These are phyloP conservation scores for Aspergillus transmontanensis DNA, from an alignment of 2,329 filamentous ascomycete genomes.

Conservation along the genomic window DNA sequence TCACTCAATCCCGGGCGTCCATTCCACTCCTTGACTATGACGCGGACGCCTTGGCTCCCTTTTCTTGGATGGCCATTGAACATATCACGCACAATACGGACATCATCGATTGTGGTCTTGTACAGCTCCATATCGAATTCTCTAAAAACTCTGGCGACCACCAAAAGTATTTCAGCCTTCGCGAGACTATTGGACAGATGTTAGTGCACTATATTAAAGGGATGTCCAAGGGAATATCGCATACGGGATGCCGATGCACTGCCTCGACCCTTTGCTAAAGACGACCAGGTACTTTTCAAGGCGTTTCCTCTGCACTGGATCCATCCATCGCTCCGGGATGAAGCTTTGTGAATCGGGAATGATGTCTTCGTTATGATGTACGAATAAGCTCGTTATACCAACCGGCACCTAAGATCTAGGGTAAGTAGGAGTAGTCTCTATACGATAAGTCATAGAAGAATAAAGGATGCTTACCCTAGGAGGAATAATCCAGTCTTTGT, in stretches of 20 bases:
- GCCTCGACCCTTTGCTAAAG: conserved; percentile 46
- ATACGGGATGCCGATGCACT: conserved; percentile 51
- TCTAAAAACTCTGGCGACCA: conserved; percentile 31
- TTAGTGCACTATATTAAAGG: not conserved
- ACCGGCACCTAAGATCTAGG: conserved; percentile 32
- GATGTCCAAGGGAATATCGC: not conserved
- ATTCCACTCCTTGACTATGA: conserved; percentile 14
- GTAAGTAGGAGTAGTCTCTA: no score
- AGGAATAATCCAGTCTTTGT: conserved; percentile 36
- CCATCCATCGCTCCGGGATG: conserved; percentile 42
- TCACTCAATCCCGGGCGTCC: not conserved
- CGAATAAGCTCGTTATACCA: conserved; percentile 40
- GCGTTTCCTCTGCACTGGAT: conserved; percentile 32
- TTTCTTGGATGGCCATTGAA: conserved; percentile 21
- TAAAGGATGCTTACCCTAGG: conserved; percentile 27
- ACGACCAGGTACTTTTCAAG: conserved; percentile 41
- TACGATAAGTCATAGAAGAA: no score
- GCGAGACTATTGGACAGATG: conserved; percentile 28
- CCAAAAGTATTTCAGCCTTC: conserved; percentile 35
- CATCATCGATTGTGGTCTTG: conserved; percentile 35
- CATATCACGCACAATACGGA: conserved; percentile 29
- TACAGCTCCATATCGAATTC: conserved; percentile 34
- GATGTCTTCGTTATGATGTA: conserved; percentile 39
- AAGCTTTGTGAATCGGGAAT: conserved; percentile 41
- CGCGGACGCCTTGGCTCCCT: conserved; percentile 23